Evolutionary conservation across 495 filamentous ascomycete species (phyloP).

Genomic region (Hyaloscypha hepaticicola): DNA sequence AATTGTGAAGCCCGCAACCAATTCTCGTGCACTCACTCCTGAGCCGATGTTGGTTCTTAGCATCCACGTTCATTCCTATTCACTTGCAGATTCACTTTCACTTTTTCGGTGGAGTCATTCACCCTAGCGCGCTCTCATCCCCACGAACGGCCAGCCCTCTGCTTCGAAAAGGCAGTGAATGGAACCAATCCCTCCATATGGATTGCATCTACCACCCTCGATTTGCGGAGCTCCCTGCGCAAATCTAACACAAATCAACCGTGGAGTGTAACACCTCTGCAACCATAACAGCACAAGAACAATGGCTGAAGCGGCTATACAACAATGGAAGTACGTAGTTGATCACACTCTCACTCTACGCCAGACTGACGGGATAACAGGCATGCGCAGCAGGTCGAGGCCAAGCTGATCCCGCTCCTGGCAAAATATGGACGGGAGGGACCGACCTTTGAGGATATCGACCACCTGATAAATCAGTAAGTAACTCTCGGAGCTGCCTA

Average conservation of each 20-base stretch:
- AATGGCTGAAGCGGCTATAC: slow-evolving; percentile 15
- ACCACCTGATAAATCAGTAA: slow-evolving; percentile 59
- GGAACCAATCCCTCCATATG: slow-evolving; percentile 19
- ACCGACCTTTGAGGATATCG: slow-evolving; percentile 55
- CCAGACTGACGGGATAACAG: slow-evolving; percentile 22
- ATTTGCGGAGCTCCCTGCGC: slow-evolving; percentile 29
- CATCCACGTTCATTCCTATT: background rate
- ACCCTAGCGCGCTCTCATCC: background rate
- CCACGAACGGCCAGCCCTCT: background rate
- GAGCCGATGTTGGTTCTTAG: background rate
- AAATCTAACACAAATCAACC: slow-evolving; percentile 27
- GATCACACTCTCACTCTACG: background rate
- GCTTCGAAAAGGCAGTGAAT: slow-evolving; percentile 4
- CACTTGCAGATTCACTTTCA: background rate
- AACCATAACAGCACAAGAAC: slow-evolving; percentile 2
- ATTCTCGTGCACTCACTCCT: background rate
- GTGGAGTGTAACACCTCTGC: slow-evolving; percentile 16
- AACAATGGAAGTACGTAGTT: slow-evolving; percentile 31
- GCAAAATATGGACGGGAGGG: slow-evolving; percentile 29
- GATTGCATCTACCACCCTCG: slow-evolving; percentile 24
- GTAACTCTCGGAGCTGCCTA: slow-evolving; percentile 23
- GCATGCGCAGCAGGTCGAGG: slow-evolving; percentile 24
- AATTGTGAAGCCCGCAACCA: background rate
- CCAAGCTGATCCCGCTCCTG: slow-evolving; percentile 37
- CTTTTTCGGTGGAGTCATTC: background rate